Base-by-base conservation (phyloP, 2,329 filamentous ascomycete genomes). In the Phoma sp. region DNA sequence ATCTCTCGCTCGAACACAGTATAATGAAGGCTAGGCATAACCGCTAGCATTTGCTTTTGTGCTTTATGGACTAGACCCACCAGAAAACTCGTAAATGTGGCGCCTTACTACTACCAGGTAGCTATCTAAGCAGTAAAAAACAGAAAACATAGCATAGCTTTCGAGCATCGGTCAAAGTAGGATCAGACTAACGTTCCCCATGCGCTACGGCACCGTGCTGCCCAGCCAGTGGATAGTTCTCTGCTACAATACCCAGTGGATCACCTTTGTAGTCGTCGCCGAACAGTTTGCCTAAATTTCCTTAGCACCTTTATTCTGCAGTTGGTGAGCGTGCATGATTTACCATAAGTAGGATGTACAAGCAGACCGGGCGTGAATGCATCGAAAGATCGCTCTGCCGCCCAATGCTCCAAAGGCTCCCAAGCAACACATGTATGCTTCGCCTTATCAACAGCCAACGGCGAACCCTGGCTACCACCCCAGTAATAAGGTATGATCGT, bases 401-500 rank as follows among this genome's bases (percentile, higher is more conserved):
- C 43, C 43, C 43, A 45, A 15, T 45, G 43, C 43, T 45, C 43
- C 29, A 45, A 15, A 4, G 43, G 43, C 22, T 45, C 15, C 43
- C 43, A 45, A 2, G 43, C 43, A 13, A 45, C 43, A 35, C 43
- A 45, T 1, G 29, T 33, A 22, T 45, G 43, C 21, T 45, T 22
- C 15, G 43, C 29, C 32, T 45, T 45, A 29, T 35, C 43, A 13
- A 31, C 35, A 12, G 43, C 43, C 22, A 45, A 32, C 2, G 43
- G 43, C 22, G 43, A 45, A 12, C 43, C 17, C n/a, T 45, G 29
- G 19, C 24, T 45, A 5, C n/a, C 29, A 21, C 43, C 29, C 43
- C 43, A 45, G 22, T 33, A 45, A 17, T 45, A 45, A 17, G 43
- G 43, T 21, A 45, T 45, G 43, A 45, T 33, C 2, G 43, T 45